Conservation (phyloP, 495 filamentous ascomycete genomes). For the Recurvomyces mirabilis region DNA sequence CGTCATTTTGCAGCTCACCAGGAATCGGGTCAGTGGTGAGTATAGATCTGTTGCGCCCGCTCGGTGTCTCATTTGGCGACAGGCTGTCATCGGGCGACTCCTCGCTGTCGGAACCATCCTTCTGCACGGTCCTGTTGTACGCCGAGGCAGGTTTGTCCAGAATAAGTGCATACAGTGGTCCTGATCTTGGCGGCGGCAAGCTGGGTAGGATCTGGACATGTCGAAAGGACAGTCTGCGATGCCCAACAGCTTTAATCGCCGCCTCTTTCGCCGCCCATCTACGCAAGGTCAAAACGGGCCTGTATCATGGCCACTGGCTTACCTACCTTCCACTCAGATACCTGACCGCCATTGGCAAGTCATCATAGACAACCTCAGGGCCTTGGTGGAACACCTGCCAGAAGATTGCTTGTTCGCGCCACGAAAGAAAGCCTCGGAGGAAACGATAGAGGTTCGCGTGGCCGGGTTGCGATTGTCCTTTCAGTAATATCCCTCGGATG, state of each 20-base stretch:
- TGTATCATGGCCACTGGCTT: neutral
- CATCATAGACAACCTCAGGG: neutral
- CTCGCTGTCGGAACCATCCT: too few relatives aligned
- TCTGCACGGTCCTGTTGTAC: too few relatives aligned
- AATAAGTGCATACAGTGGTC: conserved; percentile 10
- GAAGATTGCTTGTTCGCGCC: conserved; percentile 6
- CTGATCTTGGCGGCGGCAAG: neutral
- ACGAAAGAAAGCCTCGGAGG: conserved; percentile 9
- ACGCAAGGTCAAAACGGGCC: neutral
- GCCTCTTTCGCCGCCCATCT: conserved; percentile 56
- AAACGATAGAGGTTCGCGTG: conserved; percentile 3
- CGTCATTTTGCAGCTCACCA: conserved; percentile 1
- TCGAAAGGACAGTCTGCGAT: conserved; percentile 34
- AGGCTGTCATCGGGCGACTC: too few relatives aligned
- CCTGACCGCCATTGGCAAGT: neutral
- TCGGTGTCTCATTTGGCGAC: too few relatives aligned
- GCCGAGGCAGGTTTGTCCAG: conserved; percentile 13
- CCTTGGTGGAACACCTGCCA: conserved; percentile 5
- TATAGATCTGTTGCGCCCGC: too few relatives aligned
- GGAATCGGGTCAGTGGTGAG: too few relatives aligned
- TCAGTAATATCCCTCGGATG: conserved; percentile 30
- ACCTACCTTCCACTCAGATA: conserved; percentile 17
- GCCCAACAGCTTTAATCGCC: conserved; percentile 46
- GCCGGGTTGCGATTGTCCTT: conserved; percentile 6
- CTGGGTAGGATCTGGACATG: conserved; percentile 35